A percentile compares a stretch with the other conserved stretches of the same genome.
These are phyloP conservation scores for Diaporthe citrichinensis DNA, from an alignment of 2,329 filamentous ascomycete species.

Conservation along the genomic window DNA sequence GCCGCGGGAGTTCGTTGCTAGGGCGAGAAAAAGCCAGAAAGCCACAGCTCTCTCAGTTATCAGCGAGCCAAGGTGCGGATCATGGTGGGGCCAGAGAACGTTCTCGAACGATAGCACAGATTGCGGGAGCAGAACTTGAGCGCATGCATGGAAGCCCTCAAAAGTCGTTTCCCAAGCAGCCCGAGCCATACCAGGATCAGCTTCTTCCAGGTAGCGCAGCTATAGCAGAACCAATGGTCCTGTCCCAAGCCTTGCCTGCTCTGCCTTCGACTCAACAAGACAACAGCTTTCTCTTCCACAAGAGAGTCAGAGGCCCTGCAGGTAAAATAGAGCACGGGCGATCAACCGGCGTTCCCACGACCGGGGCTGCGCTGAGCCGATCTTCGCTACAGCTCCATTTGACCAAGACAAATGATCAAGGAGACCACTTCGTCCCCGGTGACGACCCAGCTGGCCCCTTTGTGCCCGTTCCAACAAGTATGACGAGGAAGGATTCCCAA, in stretches of 20 bases:
- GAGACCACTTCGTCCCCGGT: not conserved
- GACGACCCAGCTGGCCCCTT: not conserved
- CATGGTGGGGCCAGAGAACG: not conserved
- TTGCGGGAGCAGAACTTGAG: not conserved
- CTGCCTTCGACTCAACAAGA: constrained; percentile 47
- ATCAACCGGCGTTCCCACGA: not conserved
- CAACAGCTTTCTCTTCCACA: constrained; percentile 52
- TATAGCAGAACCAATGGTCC: not conserved
- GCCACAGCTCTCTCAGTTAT: not conserved
- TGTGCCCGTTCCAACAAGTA: not conserved
- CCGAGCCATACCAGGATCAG: not conserved
- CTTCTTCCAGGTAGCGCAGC: not conserved
- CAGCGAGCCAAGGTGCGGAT: not conserved
- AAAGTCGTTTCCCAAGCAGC: not conserved
- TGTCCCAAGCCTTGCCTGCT: not conserved
- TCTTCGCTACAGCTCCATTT: not conserved
- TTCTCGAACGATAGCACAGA: not conserved
- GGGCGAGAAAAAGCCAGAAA: not conserved
- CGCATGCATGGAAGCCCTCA: not conserved
- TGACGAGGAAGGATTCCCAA: not conserved
- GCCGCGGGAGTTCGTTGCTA: not conserved
- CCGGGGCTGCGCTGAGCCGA: not conserved
- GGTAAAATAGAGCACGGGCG: not conserved
- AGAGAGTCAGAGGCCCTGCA: constrained; percentile 36
- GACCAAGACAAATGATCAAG: not conserved